Evolutionary conservation across 2,329 filamentous ascomycete genomes (phyloP).

Genomic region (Pseudocercospora fijiensis): DNA sequence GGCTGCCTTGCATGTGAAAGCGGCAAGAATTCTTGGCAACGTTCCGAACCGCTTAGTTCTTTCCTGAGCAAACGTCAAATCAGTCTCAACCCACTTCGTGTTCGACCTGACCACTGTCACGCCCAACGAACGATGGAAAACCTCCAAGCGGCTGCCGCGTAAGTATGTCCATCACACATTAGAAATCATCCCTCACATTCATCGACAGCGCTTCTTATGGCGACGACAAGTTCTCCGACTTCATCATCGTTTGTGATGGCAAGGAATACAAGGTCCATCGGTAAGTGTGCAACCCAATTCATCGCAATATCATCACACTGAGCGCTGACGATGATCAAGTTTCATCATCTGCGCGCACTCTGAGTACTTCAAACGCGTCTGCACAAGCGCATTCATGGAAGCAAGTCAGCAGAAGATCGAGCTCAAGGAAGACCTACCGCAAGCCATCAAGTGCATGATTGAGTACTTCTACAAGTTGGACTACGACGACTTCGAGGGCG

Average conservation of each 20-base stretch:
- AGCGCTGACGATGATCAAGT: no score
- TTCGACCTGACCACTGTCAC: no score
- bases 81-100: no score
- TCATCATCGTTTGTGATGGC: constrained; percentile 9
- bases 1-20: neutral
- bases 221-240: constrained; percentile 12
- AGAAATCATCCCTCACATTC: no score
- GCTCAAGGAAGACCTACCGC: constrained; percentile 11
- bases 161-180: no score
- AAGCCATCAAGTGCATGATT: constrained; percentile 20
- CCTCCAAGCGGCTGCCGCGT: no score
- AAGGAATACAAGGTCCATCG: constrained; percentile 9
- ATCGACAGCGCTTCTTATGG: neutral
- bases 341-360: constrained; percentile 14
- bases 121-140: no score
- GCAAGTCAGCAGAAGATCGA: constrained; percentile 7
- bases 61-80: no score
- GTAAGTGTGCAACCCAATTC: constrained; percentile 1
- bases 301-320: no score
- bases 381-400: constrained; percentile 2
- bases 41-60: no score
- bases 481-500: constrained; percentile 2
- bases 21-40: neutral
- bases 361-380: constrained; percentile 12
- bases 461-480: constrained; percentile 21